A percentile compares a stretch with the other conserved stretches of the same genome.
These are phyloP conservation scores for Panellus pusillus DNA, from an alignment of 768 basidiomycete species.

Conservation along the genomic window DNA sequence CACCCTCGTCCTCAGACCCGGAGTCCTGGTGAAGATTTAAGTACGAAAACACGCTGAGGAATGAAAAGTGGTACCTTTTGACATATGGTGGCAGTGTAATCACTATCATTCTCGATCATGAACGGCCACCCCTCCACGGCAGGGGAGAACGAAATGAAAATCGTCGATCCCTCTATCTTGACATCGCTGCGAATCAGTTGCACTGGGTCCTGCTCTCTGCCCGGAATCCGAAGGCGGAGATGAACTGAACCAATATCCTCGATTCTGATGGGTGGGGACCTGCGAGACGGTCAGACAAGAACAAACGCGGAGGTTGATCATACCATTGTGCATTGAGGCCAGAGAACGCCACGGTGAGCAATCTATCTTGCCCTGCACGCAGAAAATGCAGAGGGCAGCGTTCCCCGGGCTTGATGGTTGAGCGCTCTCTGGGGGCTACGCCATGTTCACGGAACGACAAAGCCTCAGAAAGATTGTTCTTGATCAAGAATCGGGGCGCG, in stretches of 20 bases:
- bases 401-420: conserved; percentile 64
- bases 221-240: conserved; percentile 60
- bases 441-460: conserved; percentile 88
- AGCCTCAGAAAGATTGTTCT: conserved; percentile 69
- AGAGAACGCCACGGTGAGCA: conserved; percentile 84
- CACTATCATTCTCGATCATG: conserved; percentile 85
- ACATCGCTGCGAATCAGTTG: conserved; percentile 75
- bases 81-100: conserved; percentile 61
- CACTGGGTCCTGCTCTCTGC: conserved; percentile 32
- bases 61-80: conserved; percentile 59
- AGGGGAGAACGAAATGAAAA: conserved; percentile 75
- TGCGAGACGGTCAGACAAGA: conserved; percentile 27
- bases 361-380: conserved; percentile 63
- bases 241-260: conserved; percentile 87
- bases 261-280: conserved; percentile 92
- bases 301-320: conserved; percentile 5
- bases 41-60: conserved; percentile 1
- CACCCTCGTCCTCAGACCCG: conserved; percentile 35
- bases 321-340: conserved; percentile 84
- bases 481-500: conserved; percentile 86
- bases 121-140: conserved; percentile 86
- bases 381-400: conserved; percentile 68
- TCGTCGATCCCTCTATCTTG: conserved; percentile 80
- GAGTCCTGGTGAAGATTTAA: conserved; percentile 39
- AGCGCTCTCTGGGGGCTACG: conserved; percentile 60